Conservation (phyloP, 495 filamentous ascomycete genomes). For the Cercophora scortea region DNA sequence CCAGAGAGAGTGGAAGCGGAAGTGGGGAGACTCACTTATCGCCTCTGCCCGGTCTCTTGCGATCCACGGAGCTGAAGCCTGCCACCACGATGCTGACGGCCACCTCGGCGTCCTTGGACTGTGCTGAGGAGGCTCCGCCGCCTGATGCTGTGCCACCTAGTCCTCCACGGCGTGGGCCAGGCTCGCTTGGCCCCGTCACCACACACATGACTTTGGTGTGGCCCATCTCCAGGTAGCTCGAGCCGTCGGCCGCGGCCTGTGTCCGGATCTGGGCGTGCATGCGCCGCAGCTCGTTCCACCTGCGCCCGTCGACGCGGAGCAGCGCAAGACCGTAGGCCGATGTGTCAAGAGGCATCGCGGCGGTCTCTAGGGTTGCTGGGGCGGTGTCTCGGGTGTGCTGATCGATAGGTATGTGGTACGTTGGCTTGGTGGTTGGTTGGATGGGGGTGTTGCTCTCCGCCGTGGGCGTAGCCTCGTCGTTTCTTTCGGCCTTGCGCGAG, state of each 20-base stretch:
- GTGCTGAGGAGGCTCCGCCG: constrained; percentile 35
- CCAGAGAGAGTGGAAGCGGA: not conserved
- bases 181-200: constrained; percentile 74
- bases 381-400: too few relatives aligned
- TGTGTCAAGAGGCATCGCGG: constrained; percentile 81
- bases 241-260: constrained; percentile 84
- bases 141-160: constrained; percentile 8
- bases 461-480: too few relatives aligned
- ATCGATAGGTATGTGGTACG: too few relatives aligned
- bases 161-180: constrained; percentile 27
- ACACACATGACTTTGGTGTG: constrained; percentile 96
- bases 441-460: not conserved
- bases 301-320: constrained; percentile 85
- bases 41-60: constrained; percentile 60
- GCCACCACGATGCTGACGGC: constrained; percentile 80
- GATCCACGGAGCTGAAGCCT: constrained; percentile 80
- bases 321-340: constrained; percentile 78
- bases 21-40: constrained; percentile 57
- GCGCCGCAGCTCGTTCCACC: constrained; percentile 96
- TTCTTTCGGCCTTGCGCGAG: too few relatives aligned
- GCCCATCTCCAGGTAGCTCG: constrained; percentile 86
- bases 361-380: not conserved
- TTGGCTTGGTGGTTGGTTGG: not conserved
- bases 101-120: constrained; percentile 50
- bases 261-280: constrained; percentile 84